A percentile compares a stretch with the other conserved stretches of the same genome.
phyloP scores from a whole-genome alignment of 2,329 filamentous ascomycete genomes.

The Fusarium praegraminearum region DNA sequence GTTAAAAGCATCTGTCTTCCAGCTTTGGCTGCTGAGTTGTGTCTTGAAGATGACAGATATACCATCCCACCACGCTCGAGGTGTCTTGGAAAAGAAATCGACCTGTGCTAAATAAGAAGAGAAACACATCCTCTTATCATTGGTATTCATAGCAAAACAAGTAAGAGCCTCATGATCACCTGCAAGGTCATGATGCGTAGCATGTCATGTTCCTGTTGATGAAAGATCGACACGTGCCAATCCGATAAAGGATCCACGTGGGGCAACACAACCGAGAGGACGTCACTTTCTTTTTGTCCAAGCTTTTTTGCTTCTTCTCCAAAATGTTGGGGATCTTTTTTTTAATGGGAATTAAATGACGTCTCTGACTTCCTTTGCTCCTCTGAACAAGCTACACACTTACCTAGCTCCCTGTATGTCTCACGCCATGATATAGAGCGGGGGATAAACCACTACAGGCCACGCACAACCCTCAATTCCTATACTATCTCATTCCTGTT shows the following conservation, averaged over 20 bases:
- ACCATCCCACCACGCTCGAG: not conserved
- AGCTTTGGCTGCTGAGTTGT: not conserved
- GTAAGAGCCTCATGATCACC: slow-evolving; percentile 25
- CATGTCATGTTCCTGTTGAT: slow-evolving; percentile 12
- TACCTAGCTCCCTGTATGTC: slow-evolving; percentile 7
- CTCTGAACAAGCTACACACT: slow-evolving; percentile 2
- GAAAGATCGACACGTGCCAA: slow-evolving; percentile 26
- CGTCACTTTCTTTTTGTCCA: slow-evolving; percentile 35
- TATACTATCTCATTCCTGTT: not conserved
- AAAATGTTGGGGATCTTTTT: slow-evolving; percentile 38
- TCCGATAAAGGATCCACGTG: slow-evolving; percentile 27
- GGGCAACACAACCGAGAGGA: slow-evolving; percentile 20
- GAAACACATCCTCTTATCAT: not conserved
- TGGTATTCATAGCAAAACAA: not conserved
- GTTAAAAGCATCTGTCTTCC: not conserved
- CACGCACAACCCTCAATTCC: slow-evolving; percentile 15
- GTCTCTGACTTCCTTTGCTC: slow-evolving; percentile 12
- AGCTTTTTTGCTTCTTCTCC: slow-evolving; percentile 39
- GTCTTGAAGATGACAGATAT: not conserved
- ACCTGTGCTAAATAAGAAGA: not conserved
- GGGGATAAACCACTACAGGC: slow-evolving; percentile 1
- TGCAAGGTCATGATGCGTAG: not conserved
- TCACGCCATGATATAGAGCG: slow-evolving; percentile 31
- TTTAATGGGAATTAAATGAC: slow-evolving; percentile 29
- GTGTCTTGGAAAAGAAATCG: not conserved